A percentile compares a stretch with the other conserved stretches of the same genome.
phyloP scores from a whole-genome alignment of 139 green algal species.

The Eudorina sp. region DNA sequence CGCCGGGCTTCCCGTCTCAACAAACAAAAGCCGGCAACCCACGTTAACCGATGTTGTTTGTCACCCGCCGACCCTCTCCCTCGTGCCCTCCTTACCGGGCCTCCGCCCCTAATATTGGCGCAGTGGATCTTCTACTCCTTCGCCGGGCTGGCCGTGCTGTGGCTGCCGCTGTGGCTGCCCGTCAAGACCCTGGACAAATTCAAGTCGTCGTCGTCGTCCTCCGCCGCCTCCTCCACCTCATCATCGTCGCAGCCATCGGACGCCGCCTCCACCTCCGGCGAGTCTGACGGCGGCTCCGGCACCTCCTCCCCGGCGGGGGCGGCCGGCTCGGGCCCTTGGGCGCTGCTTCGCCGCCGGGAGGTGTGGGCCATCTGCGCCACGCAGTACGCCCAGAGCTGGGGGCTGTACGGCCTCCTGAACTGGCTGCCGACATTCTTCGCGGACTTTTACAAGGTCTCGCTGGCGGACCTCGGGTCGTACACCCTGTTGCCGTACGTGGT shows the following conservation, averaged over 20 bases:
- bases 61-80: too few relatives aligned
- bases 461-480: conserved; percentile 76
- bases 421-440: conserved; percentile 90
- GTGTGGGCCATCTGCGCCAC: conserved; percentile 83
- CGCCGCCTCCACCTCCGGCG: background rate
- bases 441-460: conserved; percentile 73
- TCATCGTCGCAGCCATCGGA: background rate
- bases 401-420: conserved; percentile 84
- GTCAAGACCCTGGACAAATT: conserved; percentile 30
- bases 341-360: conserved; percentile 65
- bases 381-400: conserved; percentile 79
- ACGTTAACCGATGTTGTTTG: too few relatives aligned
- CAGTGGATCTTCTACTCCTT: conserved; percentile 84
- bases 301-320: background rate
- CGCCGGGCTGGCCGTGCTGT: conserved; percentile 69
- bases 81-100: background rate
- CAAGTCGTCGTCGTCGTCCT: background rate
- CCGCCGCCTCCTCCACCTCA: too few relatives aligned
- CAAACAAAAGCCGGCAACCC: too few relatives aligned
- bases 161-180: conserved; percentile 80
- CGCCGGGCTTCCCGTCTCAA: too few relatives aligned
- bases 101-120: background rate
- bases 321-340: conserved; percentile 1
- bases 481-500: conserved; percentile 85
- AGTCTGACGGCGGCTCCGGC: conserved; percentile 5